Percentiles rank a stretch among this genome's conserved stretches.
Conservation (phyloP, 495 filamentous ascomycete genomes). For the Podospora australis region DNA sequence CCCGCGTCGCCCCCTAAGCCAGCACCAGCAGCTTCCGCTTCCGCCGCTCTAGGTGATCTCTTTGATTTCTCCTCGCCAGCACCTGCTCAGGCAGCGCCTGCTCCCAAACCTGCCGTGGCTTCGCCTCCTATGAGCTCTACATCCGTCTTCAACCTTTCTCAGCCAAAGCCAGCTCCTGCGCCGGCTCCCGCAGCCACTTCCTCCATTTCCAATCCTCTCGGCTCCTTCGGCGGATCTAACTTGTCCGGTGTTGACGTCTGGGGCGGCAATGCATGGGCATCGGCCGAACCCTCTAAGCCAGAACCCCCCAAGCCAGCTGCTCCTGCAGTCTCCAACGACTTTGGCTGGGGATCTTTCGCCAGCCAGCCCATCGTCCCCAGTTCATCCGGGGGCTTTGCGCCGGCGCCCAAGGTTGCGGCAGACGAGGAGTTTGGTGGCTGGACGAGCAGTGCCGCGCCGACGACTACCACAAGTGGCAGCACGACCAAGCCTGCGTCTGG, state of each 20-base stretch:
- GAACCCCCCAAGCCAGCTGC: conserved; percentile 26
- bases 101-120: conserved; percentile 40
- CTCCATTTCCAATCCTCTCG: conserved; percentile 17
- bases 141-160: conserved; percentile 73
- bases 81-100: conserved; percentile 27
- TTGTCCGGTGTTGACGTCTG: conserved; percentile 47
- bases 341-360: conserved; percentile 55
- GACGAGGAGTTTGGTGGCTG: conserved; percentile 96
- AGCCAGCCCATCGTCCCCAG: conserved; percentile 49
- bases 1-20: conserved; percentile 39
- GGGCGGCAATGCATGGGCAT: conserved; percentile 53
- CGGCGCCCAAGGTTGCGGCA: conserved; percentile 59
- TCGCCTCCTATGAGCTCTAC: conserved; percentile 32
- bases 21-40: conserved; percentile 37
- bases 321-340: conserved; percentile 34
- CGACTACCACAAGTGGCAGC: conserved; percentile 27
- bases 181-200: conserved; percentile 25
- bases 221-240: conserved; percentile 31
- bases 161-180: conserved; percentile 42
- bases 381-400: conserved; percentile 41
- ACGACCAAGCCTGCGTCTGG: conserved; percentile 38
- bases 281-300: conserved; percentile 35
- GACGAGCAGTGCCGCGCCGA: conserved; percentile 56
- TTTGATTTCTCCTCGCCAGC: conserved; percentile 66
- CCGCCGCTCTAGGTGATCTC: conserved; percentile 59